Base-by-base conservation (phyloP, 345 rosid genomes). In the Geranium rotundifolium region DNA sequence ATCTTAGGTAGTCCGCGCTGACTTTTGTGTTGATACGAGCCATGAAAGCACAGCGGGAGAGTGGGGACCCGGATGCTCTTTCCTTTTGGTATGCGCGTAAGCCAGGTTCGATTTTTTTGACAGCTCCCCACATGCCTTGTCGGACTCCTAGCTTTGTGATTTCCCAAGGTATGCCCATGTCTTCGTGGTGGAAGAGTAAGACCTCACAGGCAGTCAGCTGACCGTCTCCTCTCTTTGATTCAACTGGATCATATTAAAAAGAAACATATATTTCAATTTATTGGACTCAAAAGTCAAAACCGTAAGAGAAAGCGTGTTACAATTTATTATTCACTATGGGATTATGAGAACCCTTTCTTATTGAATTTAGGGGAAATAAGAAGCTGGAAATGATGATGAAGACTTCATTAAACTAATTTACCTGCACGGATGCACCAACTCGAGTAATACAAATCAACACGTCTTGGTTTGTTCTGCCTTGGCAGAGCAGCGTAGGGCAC, bases 121-220 rank as follows among this genome's bases (percentile, higher is more conserved):
- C 99, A 8, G 99, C 95, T 78, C 99, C 97, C 99, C 99, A 93
- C 99, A 87, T 93, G n/a, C 99, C 97, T 67, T 93, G 96, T 64
- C 96, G 75, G 59, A 93, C 84, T 56, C 99, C 97, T 20, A 93
- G 90, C 72, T 93, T 93, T 2, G 99, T 95, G 58, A 93, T 77
- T 77, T 90, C 93, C 96, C 97, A 93, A 1, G 99, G 96, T 63
- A 93, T 90, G 29, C 99, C 99, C 97, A 93, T 93, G 74, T 93
- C 91, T 61, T 93, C 99, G 16, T 93, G 82, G 75, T 93, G 99
- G 77, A 93, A 93, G 5, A 93, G 83, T 60, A 90, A 60, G 30
- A 93, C 97, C 75, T 93, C 99, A 58, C 95, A 85, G 6, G 99
- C 82, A 63, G 95, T 81, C 64, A 78, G 79, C 75, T 84, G 85